Conservation (phyloP, 2,329 filamentous ascomycete species). For the Fusarium decemcellulare region DNA sequence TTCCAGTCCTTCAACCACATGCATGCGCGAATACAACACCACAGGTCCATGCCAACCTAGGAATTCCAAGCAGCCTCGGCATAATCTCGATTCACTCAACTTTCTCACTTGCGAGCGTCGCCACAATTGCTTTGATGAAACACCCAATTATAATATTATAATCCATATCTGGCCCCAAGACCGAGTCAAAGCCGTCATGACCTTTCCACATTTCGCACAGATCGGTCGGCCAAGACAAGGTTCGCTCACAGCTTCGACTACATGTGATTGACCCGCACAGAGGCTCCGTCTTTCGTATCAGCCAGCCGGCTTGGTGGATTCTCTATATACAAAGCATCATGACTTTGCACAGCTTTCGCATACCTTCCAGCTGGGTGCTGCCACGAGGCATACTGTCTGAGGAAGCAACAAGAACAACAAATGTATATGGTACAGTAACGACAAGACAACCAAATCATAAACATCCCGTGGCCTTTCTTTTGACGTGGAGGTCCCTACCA, state of each 20-base stretch:
- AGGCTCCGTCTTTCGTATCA: not conserved
- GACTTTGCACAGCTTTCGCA: conserved; percentile 31
- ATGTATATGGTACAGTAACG: conserved; percentile 47
- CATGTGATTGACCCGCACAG: not conserved
- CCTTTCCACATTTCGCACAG: not conserved
- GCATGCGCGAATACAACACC: not conserved
- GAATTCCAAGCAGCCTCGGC: conserved; percentile 7
- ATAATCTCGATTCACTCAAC: conserved; percentile 3
- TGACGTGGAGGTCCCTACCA: conserved; percentile 49
- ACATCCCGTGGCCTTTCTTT: conserved; percentile 50
- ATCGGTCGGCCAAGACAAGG: not conserved
- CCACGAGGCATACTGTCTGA: conserved; percentile 45
- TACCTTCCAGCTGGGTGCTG: conserved; percentile 19
- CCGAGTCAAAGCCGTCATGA: not conserved
- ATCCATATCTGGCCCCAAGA: not conserved
- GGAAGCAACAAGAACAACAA: conserved; percentile 32
- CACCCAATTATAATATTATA: conserved; percentile 4
- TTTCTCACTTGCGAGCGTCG: not conserved
- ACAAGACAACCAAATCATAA: conserved; percentile 41
- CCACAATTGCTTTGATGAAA: not conserved
- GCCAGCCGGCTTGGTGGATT: conserved; percentile 26
- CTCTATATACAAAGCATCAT: conserved; percentile 40
- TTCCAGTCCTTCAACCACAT: too few species aligned
- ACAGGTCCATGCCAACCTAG: conserved; percentile 6
- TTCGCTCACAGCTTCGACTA: not conserved